phyloP scores from a whole-genome alignment of 2,329 filamentous ascomycete genomes.

The Teratosphaeria viscida region DNA sequence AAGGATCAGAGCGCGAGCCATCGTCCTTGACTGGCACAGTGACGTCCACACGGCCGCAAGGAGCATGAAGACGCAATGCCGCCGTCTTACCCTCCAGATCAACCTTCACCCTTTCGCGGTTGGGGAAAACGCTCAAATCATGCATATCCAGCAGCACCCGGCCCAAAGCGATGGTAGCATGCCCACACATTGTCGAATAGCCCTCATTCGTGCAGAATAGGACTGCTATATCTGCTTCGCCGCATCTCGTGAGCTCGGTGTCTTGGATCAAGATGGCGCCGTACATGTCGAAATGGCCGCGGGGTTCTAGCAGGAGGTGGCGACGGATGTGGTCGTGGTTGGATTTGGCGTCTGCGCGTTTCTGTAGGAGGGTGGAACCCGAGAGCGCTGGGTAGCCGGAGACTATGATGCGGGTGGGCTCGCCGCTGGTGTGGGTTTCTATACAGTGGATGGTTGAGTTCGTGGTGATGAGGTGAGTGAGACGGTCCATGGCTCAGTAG shows the following conservation, averaged over 20 bases:
- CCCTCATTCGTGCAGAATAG: slow-evolving; percentile 40
- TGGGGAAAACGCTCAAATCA: slow-evolving; percentile 27
- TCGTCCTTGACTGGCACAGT: slow-evolving; percentile 26
- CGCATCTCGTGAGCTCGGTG: slow-evolving; percentile 27
- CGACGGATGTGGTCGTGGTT: slow-evolving; percentile 25
- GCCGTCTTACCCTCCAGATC: slow-evolving; percentile 19
- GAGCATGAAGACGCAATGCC: slow-evolving; percentile 32
- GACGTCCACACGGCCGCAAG: slow-evolving; percentile 34
- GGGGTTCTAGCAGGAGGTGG: slow-evolving; percentile 37
- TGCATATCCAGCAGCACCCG: slow-evolving; percentile 23
- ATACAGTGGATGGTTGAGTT: background rate
- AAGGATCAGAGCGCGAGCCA: slow-evolving; percentile 26
- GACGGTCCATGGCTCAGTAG: background rate
- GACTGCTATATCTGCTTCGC: slow-evolving; percentile 38
- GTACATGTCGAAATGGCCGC: slow-evolving; percentile 44
- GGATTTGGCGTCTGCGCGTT: slow-evolving; percentile 24
- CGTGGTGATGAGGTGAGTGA: background rate
- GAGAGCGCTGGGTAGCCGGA: slow-evolving; percentile 11
- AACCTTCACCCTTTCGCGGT: slow-evolving; percentile 22
- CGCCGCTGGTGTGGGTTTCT: slow-evolving; percentile 37
- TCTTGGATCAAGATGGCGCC: slow-evolving; percentile 35
- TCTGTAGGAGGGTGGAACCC: slow-evolving; percentile 30
- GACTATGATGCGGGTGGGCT: slow-evolving; percentile 39
- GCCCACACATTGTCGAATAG: slow-evolving; percentile 43
- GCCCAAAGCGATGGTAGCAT: slow-evolving; percentile 42